These are phyloP conservation scores for Phyllosticta capitalensis DNA, from an alignment of 2,329 filamentous ascomycete genomes.

Conservation along the genomic window DNA sequence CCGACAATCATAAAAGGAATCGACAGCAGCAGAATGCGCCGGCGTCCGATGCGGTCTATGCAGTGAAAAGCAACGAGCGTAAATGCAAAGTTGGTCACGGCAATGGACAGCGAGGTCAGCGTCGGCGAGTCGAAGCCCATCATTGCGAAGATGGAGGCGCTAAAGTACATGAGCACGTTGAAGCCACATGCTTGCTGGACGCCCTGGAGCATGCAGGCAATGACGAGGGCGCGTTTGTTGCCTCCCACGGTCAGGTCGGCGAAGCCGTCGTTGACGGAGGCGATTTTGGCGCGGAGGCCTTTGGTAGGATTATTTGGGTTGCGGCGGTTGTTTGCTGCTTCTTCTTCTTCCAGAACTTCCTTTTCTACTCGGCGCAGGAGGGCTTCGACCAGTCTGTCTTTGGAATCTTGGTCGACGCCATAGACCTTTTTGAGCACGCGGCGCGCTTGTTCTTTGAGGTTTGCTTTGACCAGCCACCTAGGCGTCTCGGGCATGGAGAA, in stretches of 20 bases:
- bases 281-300: constrained; percentile 26
- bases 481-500: constrained; percentile 77
- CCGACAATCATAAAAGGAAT: constrained; percentile 76
- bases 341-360: constrained; percentile 63
- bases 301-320: constrained; percentile 22
- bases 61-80: constrained; percentile 36
- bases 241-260: constrained; percentile 36
- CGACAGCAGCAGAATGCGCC: constrained; percentile 64
- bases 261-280: constrained; percentile 46
- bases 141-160: constrained; percentile 38
- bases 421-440: constrained; percentile 56
- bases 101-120: constrained; percentile 36
- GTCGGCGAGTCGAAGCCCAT: constrained; percentile 38
- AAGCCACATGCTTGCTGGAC: constrained; percentile 73
- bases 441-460: constrained; percentile 52
- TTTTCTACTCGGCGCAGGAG: constrained; percentile 61
- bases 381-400: constrained; percentile 40
- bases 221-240: constrained; percentile 66
- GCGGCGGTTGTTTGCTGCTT: constrained; percentile 34
- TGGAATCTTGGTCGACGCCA: constrained; percentile 26
- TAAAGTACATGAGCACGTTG: constrained; percentile 33
- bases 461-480: constrained; percentile 70
- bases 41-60: constrained; percentile 36
- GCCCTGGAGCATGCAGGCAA: constrained; percentile 79
- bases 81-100: constrained; percentile 37